Conservation (phyloP, 257 asterid species). For the Eucommia ulmoides region DNA sequence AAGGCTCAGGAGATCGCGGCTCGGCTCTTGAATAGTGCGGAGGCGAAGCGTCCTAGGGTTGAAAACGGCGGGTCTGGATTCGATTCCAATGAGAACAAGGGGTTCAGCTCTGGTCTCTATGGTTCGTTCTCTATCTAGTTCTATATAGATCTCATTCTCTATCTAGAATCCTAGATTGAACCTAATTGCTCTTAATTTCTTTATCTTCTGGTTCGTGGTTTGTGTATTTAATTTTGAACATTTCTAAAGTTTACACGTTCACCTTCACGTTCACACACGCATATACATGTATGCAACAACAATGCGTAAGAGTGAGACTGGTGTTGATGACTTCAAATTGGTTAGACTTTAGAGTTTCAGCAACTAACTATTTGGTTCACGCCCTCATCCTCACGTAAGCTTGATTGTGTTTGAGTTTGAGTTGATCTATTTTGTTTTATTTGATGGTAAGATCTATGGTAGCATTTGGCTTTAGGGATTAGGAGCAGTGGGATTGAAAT, state of each 20-base stretch:
- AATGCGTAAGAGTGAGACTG: no score
- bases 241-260: neutral
- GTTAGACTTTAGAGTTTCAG: neutral
- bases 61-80: conserved; percentile 32
- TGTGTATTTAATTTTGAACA: no score
- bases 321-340: neutral
- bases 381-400: no score
- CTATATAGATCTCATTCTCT: neutral
- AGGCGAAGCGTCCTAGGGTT: conserved; percentile 61
- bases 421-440: neutral
- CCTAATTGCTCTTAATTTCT: neutral
- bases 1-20: conserved; percentile 94
- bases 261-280: neutral
- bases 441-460: neutral
- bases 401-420: neutral
- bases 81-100: conserved; percentile 35
- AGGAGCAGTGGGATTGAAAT: neutral
- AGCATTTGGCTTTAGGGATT: neutral
- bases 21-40: conserved; percentile 51
- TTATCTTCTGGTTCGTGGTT: neutral
- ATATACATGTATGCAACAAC: neutral
- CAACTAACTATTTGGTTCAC: neutral
- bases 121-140: neutral
- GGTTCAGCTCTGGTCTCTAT: conserved; percentile 1
- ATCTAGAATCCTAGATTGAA: neutral